Conservation (phyloP, 306 rosid species). For the Quercus gilva region DNA sequence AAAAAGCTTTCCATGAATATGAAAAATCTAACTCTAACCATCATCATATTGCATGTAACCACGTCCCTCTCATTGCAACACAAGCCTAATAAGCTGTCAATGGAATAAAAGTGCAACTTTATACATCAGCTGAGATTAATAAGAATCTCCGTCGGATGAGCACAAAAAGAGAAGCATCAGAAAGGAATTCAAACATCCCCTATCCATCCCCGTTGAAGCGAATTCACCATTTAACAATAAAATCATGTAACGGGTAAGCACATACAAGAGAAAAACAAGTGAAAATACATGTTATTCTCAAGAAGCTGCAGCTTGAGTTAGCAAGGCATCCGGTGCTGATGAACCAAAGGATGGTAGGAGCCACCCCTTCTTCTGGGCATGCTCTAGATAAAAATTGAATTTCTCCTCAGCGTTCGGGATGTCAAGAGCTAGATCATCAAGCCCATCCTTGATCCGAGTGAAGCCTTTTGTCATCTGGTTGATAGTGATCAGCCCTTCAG, state of each 20-base stretch:
- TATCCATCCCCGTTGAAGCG: background rate
- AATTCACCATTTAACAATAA: background rate
- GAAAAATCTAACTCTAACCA: background rate
- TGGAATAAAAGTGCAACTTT: background rate
- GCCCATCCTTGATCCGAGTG: constrained; percentile 78
- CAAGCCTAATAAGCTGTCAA: background rate
- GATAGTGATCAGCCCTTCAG: constrained; percentile 87
- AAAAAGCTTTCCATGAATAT: background rate
- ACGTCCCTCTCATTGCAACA: background rate
- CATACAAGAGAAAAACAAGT: constrained; percentile 45
- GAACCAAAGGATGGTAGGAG: constrained; percentile 64
- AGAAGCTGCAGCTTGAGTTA: constrained; percentile 38
- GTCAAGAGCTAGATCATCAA: constrained; percentile 94
- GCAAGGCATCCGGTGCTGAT: constrained; percentile 35
- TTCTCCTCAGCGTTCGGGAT: constrained; percentile 85
- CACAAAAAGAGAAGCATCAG: background rate
- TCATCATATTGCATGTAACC: background rate
- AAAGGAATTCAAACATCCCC: background rate
- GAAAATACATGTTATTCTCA: constrained; percentile 45
- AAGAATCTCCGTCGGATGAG: constrained; percentile 1
- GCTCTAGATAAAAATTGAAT: constrained; percentile 65
- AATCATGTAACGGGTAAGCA: constrained; percentile 33
- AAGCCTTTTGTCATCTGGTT: constrained; percentile 94
- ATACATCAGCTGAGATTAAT: constrained; percentile 7
- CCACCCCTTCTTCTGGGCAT: constrained; percentile 76